These are phyloP conservation scores for Acanthamoeba healyi DNA, from an alignment of 208 protist species.

Conservation along the genomic window DNA sequence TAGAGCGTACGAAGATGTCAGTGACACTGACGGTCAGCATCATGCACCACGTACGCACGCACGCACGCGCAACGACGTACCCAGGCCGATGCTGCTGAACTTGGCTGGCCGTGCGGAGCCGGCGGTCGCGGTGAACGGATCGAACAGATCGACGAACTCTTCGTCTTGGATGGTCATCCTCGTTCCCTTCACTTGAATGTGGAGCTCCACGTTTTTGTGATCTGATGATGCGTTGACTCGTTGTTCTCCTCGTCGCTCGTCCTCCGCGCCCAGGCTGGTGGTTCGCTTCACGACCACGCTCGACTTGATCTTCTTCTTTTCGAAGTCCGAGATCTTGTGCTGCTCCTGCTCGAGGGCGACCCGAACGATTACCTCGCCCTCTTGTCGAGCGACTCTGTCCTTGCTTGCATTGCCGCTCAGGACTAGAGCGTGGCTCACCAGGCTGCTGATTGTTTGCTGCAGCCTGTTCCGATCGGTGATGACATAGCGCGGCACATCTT, in stretches of 20 bases:
- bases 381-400: neutral
- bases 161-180: neutral
- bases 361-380: neutral
- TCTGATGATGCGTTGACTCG: neutral
- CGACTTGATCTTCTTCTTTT: too few species aligned
- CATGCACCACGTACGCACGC: too few species aligned
- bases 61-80: too few species aligned
- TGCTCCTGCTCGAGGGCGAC: neutral
- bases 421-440: neutral
- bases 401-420: neutral
- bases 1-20: too few species aligned
- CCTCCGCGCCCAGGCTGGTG: neutral
- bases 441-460: neutral
- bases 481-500: neutral
- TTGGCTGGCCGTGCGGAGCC: neutral
- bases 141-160: neutral
- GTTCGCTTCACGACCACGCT: too few species aligned
- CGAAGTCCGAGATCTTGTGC: too few species aligned
- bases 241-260: neutral
- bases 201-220: neutral
- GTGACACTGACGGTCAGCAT: too few species aligned
- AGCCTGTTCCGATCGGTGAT: neutral
- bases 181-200: neutral
- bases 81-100: neutral
- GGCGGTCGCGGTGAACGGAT: neutral